Conservation (phyloP, 1,139 yeast genomes). For the Suhomyces terraborum region DNA sequence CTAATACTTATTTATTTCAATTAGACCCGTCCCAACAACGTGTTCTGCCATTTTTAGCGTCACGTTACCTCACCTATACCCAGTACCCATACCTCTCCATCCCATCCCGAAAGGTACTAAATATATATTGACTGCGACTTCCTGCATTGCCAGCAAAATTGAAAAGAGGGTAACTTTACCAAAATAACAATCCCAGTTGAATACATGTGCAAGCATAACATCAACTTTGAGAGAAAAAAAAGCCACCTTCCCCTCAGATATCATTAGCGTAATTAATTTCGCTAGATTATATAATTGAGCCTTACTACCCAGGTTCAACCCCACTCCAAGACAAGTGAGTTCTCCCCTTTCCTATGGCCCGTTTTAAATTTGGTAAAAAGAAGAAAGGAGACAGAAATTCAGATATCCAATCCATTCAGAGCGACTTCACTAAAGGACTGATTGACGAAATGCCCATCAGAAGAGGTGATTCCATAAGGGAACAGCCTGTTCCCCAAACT, state of each 20-base stretch:
- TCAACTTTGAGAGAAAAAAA: background rate
- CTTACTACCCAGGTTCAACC: conserved; percentile 1
- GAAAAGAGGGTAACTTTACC: background rate
- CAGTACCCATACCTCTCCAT: no score
- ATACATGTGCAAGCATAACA: conserved; percentile 3
- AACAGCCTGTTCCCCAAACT: background rate
- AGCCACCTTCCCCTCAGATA: background rate
- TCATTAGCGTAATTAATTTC: conserved; percentile 1
- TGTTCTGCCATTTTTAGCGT: no score
- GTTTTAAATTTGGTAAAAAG: conserved; percentile 33
- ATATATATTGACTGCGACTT: conserved; percentile 1
- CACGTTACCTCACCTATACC: no score
- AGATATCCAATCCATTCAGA: conserved; percentile 16
- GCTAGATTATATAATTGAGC: conserved; percentile 4
- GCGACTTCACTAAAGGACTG: conserved; percentile 14
- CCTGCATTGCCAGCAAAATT: conserved; percentile 4
- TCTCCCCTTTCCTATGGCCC: conserved; percentile 23
- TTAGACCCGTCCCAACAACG: background rate
- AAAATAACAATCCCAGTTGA: conserved; percentile 6
- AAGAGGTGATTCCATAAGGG: conserved; percentile 13
- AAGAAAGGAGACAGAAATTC: conserved; percentile 19
- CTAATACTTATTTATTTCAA: background rate
- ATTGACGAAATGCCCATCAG: conserved; percentile 12
- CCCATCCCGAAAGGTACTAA: background rate
- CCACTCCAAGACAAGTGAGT: background rate